phyloP scores from a whole-genome alignment of 129 eudicot genomes.

The Saussurea involucrata region DNA sequence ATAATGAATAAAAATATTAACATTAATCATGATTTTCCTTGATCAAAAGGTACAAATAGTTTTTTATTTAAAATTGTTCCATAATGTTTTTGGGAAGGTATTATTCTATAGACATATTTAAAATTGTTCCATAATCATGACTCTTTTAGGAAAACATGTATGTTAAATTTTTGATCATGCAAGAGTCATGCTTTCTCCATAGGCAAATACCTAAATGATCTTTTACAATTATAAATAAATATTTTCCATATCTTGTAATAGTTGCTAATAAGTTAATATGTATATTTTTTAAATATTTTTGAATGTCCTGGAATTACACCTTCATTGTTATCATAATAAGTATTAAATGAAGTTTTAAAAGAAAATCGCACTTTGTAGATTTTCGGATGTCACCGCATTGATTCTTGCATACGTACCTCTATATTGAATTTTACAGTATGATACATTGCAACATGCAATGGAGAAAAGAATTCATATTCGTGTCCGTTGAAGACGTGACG shows the following conservation, averaged over 20 bases:
- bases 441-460: background rate
- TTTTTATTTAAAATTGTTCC: too few relatives aligned
- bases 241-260: background rate
- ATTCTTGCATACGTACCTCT: too few relatives aligned
- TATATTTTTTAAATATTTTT: too few relatives aligned
- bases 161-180: background rate
- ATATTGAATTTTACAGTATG: background rate
- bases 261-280: background rate
- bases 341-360: background rate
- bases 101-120: background rate
- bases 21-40: background rate
- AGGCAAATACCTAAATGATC: background rate
- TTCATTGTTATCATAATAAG: background rate
- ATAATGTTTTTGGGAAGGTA: too few relatives aligned
- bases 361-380: background rate
- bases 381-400: background rate
- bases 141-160: background rate
- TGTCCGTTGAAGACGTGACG: background rate
- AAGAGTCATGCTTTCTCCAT: background rate
- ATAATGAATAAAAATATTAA: background rate
- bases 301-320: background rate
- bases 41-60: background rate
- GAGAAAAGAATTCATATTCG: background rate
- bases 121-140: too few relatives aligned
- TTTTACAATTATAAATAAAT: too few relatives aligned